These are phyloP conservation scores for Leishmania guyanensis DNA, from an alignment of 208 protist genomes.

Conservation along the genomic window DNA sequence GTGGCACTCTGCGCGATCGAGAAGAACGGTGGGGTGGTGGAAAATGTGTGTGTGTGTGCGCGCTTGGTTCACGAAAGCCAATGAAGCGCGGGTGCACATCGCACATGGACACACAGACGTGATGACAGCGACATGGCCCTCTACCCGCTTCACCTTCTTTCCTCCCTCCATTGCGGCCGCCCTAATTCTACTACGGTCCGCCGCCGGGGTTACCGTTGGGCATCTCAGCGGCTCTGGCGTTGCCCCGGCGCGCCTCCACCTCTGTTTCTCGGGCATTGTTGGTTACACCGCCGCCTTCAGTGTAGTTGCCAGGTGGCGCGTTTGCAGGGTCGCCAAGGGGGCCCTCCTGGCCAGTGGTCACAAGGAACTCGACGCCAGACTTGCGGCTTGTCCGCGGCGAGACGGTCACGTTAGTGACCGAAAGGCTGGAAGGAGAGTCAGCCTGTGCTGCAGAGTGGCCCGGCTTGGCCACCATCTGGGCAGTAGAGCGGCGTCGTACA, in stretches of 20 bases:
- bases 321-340: background rate
- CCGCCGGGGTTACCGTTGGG: background rate
- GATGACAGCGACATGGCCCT: background rate
- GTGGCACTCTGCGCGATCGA: too few species aligned
- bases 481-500: slow-evolving; percentile 3
- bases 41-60: too few species aligned
- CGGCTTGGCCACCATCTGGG: slow-evolving; percentile 1
- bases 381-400: background rate
- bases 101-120: background rate
- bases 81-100: background rate
- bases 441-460: background rate
- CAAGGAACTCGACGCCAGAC: background rate
- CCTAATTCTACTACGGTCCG: background rate
- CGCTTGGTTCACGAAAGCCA: background rate
- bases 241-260: background rate
- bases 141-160: background rate
- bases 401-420: too few species aligned
- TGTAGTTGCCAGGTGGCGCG: background rate
- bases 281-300: background rate
- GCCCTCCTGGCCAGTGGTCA: background rate
- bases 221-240: background rate
- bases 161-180: background rate
- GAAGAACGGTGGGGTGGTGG: background rate
- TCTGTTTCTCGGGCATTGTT: background rate
- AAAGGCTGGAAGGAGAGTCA: background rate